A percentile compares a stretch with the other conserved stretches of the same genome.
Evolutionary conservation across 306 rosid species (phyloP).

Genomic region (Begonia masoniana): DNA sequence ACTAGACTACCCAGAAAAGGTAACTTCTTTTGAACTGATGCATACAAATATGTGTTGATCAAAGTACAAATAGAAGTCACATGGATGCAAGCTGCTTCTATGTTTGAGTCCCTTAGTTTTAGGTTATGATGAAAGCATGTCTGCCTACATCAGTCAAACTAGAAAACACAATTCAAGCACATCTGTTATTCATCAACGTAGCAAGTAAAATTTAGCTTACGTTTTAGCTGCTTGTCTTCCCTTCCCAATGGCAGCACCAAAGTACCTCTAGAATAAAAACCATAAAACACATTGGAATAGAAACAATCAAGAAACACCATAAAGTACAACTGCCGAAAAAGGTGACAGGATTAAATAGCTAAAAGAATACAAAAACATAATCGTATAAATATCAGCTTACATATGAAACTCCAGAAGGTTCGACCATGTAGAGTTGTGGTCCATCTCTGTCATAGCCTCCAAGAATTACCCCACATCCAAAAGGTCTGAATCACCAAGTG

Average conservation of each 20-base stretch:
- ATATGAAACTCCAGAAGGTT: slow-evolving; percentile 91
- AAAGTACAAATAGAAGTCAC: too few species aligned
- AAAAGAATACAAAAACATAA: slow-evolving; percentile 4
- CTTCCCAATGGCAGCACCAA: slow-evolving; percentile 97
- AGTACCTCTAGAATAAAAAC: slow-evolving; percentile 54
- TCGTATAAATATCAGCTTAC: slow-evolving; percentile 31
- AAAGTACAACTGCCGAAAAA: neutral
- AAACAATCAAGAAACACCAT: neutral
- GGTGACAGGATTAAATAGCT: neutral
- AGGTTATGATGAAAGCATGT: too few species aligned
- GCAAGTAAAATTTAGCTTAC: slow-evolving; percentile 29
- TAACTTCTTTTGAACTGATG: too few species aligned
- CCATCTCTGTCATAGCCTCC: slow-evolving; percentile 99
- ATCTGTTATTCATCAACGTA: too few species aligned
- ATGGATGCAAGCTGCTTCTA: too few species aligned
- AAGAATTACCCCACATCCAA: slow-evolving; percentile 93
- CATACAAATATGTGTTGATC: too few species aligned
- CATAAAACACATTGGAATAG: slow-evolving; percentile 18
- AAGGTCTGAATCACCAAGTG: slow-evolving; percentile 56
- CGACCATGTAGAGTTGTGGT: slow-evolving; percentile 92
- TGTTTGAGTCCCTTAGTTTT: too few species aligned
- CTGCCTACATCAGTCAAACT: too few species aligned
- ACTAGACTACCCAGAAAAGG: too few species aligned
- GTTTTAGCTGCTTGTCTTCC: slow-evolving; percentile 99
- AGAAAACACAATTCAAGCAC: too few species aligned